Evolutionary conservation across 352 stramenopile genomes (phyloP).

Genomic region (Pythium guiyangense): DNA sequence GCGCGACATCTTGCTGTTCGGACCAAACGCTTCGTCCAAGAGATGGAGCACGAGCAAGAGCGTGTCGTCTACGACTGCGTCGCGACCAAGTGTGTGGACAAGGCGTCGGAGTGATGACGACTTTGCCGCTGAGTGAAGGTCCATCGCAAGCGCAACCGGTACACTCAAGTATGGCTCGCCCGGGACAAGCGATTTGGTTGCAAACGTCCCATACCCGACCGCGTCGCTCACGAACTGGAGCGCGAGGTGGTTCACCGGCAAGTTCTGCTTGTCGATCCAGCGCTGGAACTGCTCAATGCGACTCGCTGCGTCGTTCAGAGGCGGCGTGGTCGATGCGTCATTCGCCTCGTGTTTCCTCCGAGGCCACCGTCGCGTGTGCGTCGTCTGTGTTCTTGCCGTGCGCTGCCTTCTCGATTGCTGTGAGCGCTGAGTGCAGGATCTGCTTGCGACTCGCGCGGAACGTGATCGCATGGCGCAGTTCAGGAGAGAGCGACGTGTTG

Average conservation of each 20-base stretch:
- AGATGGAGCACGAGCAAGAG: constrained; percentile 75
- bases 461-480: constrained; percentile 19
- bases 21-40: constrained; percentile 78
- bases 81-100: constrained; percentile 15
- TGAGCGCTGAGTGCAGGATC: constrained; percentile 29
- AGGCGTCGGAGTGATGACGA: constrained; percentile 36
- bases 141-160: constrained; percentile 63
- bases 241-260: constrained; percentile 53
- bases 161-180: constrained; percentile 84
- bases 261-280: constrained; percentile 33
- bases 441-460: constrained; percentile 55
- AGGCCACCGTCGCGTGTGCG: neutral
- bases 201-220: constrained; percentile 68
- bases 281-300: constrained; percentile 26
- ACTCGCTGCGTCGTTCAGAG: constrained; percentile 10
- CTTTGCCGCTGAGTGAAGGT: constrained; percentile 43
- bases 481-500: neutral
- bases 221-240: constrained; percentile 39
- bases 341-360: neutral
- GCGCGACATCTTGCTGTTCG: constrained; percentile 21
- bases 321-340: neutral
- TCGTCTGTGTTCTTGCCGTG: neutral
- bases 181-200: constrained; percentile 36
- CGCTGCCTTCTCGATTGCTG: constrained; percentile 6
- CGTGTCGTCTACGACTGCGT: constrained; percentile 28